Base-by-base conservation (phyloP, 805 yeast species). In the Pichia eremophila region DNA sequence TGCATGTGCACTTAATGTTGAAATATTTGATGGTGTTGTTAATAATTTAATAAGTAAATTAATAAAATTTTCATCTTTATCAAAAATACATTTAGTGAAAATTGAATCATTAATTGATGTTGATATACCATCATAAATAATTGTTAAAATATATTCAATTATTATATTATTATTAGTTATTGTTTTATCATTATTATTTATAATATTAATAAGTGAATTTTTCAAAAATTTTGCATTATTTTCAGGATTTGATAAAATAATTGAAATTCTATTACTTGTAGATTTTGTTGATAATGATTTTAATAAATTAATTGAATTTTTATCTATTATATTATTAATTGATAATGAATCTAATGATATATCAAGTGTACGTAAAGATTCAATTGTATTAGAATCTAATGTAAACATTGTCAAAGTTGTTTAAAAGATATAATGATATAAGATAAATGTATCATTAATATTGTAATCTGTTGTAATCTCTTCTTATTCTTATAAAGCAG, bases 1-100 rank as follows among this genome's bases (percentile, higher is more conserved):
- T 15, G 36, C n/a, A 34, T 34, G 31, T 14, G 36, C 36, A 34
- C 15, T 8, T 14, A 34, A 15, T 34, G 36, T 10, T 10, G 40
- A 19, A 8, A 14, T 38, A 9, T 8, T 9, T 38, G 40, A 38
- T 3, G 28, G 28, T 10, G 36, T 34, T 4, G 36, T 34, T 14
- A 34, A 14, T 14, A 34, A 15, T 34, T 34, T 34, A 34, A 34
- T 14, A 22, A 22, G 25, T 34, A 34, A 34, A 34, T 10, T 34
- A 14, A 8, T 12, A 5, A 36, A 36, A 36, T 2, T 36, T 9
- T 17, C 8, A 36, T 7, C 15, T 18, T 36, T 62, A 49, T 75
- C 72, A 51, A 81, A 73, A 39, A 79, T 70, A 22, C 12, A 38
- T 15, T 40, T 19, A 18, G 40, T 41, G 55, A 71, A 77, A 62